Conservation (phyloP, 2,329 filamentous ascomycete species). For the Pyrenophora teres region DNA sequence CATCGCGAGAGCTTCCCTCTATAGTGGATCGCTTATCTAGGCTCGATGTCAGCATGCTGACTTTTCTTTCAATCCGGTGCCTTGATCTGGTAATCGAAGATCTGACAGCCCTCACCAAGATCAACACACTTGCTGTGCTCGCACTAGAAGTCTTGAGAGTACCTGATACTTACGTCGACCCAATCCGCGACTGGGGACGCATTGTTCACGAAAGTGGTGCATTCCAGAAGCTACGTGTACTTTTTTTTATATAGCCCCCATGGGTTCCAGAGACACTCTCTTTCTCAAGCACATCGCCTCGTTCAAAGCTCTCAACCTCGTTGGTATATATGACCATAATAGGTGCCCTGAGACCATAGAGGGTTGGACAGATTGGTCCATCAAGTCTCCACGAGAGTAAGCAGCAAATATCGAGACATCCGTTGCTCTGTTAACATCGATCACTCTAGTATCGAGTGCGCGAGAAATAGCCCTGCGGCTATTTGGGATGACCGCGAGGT, state of each 20-base stretch:
- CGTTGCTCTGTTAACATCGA: background rate
- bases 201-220: slow-evolving; percentile 22
- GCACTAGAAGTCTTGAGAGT: slow-evolving; percentile 6
- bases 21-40: slow-evolving; percentile 18
- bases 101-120: slow-evolving; percentile 20
- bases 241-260: slow-evolving; percentile 20
- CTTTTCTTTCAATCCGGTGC: slow-evolving; percentile 25
- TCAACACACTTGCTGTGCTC: slow-evolving; percentile 26
- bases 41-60: slow-evolving; percentile 19
- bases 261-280: background rate
- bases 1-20: slow-evolving; percentile 15
- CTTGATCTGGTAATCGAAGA: slow-evolving; percentile 14
- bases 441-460: background rate
- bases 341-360: background rate
- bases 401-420: background rate
- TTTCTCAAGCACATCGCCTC: slow-evolving; percentile 14
- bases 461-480: background rate
- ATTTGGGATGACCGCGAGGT: slow-evolving; percentile 10
- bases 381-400: background rate
- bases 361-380: slow-evolving; percentile 6
- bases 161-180: slow-evolving; percentile 1
- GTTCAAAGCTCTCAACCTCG: slow-evolving; percentile 22
- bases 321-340: slow-evolving; percentile 12
- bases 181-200: slow-evolving; percentile 26
- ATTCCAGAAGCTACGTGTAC: slow-evolving; percentile 21